A percentile compares a stretch with the other conserved stretches of the same genome.
Evolutionary conservation across 2,329 filamentous ascomycete species (phyloP).

Genomic region (Acephala macrosclerotiorum): DNA sequence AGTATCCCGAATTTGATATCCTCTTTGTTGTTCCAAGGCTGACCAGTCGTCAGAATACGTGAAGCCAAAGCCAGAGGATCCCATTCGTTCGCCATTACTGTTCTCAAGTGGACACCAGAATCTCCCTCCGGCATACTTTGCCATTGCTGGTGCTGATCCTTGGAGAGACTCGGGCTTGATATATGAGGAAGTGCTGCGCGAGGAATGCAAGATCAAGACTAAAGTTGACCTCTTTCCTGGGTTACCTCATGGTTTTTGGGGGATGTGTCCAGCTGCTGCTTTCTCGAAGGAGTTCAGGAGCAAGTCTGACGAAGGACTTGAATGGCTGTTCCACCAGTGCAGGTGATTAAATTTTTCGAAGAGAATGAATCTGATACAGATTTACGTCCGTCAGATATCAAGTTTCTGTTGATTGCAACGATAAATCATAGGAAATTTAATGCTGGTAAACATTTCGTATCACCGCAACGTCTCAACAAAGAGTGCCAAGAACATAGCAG

Average conservation of each 20-base stretch:
- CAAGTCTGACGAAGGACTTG: background rate
- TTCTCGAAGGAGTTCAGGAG: background rate
- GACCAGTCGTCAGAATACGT: background rate
- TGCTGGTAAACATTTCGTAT: no score
- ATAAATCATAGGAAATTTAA: no score
- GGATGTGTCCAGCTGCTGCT: background rate
- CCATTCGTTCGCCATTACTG: constrained; percentile 11
- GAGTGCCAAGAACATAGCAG: no score
- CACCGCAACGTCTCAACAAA: no score
- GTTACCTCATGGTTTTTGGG: constrained; percentile 43
- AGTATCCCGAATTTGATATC: no score
- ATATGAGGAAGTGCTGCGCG: constrained; percentile 15
- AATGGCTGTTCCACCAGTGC: background rate
- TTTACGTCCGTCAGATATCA: no score
- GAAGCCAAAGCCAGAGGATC: constrained; percentile 2
- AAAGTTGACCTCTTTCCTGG: constrained; percentile 43
- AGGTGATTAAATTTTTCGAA: no score
- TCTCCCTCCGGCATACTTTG: constrained; percentile 9
- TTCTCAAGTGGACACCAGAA: constrained; percentile 2
- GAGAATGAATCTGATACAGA: no score
- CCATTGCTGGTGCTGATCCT: constrained; percentile 4
- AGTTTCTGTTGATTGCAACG: no score
- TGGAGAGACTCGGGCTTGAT: constrained; percentile 13
- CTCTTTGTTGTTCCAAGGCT: background rate
- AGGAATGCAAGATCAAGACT: constrained; percentile 30